Percentiles rank a stretch among this genome's conserved stretches.
These are phyloP conservation scores for Diddensiella caesifluorescens DNA, from an alignment of 805 yeast genomes.

Conservation along the genomic window DNA sequence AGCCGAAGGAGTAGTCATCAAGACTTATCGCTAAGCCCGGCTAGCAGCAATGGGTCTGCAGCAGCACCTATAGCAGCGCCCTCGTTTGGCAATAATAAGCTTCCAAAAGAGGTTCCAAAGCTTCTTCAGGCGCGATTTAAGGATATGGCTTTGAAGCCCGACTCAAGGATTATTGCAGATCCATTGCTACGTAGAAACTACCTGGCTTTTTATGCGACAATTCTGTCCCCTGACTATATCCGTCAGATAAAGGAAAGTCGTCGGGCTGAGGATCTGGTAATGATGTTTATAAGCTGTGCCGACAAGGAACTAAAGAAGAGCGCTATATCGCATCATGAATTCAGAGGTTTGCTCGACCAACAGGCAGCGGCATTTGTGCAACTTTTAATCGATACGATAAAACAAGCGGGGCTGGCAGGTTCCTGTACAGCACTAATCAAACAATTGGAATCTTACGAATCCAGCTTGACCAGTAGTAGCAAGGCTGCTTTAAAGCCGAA, in stretches of 20 bases:
- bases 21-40: constrained; percentile 5
- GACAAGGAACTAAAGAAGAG: constrained; percentile 27
- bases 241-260: constrained; percentile 34
- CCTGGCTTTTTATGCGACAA: constrained; percentile 57
- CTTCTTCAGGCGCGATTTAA: constrained; percentile 32
- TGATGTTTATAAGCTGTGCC: constrained; percentile 31
- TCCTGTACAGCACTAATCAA: constrained; percentile 16
- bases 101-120: constrained; percentile 29
- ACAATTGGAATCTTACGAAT: constrained; percentile 18
- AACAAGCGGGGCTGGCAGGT: constrained; percentile 13
- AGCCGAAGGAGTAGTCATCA: constrained; percentile 6
- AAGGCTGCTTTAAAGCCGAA: constrained; percentile 11
- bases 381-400: constrained; percentile 24
- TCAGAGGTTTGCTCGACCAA: constrained; percentile 22
- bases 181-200: constrained; percentile 53
- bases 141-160: constrained; percentile 30
- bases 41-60: constrained; percentile 3
- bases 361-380: constrained; percentile 30
- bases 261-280: constrained; percentile 32
- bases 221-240: constrained; percentile 44
- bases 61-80: constrained; percentile 16
- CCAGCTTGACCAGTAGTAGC: constrained; percentile 11
- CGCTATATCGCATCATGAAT: constrained; percentile 37
- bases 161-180: constrained; percentile 26
- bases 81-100: constrained; percentile 24